A percentile compares a stretch with the other conserved stretches of the same genome.
Evolutionary conservation across 2,329 filamentous ascomycete genomes (phyloP).

Genomic region (Dactylonectria estremocensis): DNA sequence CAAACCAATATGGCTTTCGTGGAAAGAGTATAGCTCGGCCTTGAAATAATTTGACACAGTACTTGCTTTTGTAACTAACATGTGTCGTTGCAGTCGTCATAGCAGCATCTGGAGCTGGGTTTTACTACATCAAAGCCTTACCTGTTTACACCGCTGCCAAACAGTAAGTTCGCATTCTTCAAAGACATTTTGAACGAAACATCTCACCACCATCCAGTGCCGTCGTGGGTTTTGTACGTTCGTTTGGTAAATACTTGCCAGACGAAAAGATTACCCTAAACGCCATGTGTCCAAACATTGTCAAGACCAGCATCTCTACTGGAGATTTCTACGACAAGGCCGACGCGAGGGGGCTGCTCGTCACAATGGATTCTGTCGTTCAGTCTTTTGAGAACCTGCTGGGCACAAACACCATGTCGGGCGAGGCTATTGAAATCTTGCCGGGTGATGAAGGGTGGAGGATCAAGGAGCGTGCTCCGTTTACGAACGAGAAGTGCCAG

Average conservation of each 20-base stretch:
- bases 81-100: not conserved
- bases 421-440: conserved; percentile 18
- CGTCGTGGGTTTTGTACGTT: conserved; percentile 17
- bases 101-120: conserved; percentile 11
- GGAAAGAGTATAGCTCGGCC: not conserved
- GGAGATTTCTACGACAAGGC: conserved; percentile 20
- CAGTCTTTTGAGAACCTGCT: conserved; percentile 10
- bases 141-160: conserved; percentile 18
- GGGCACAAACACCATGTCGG: conserved; percentile 2
- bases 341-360: conserved; percentile 3
- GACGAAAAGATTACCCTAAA: conserved; percentile 18
- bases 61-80: not conserved
- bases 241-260: conserved; percentile 17
- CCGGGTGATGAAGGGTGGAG: conserved; percentile 13
- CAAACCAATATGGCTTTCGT: conserved; percentile 9
- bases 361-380: not conserved
- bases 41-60: not conserved
- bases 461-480: conserved; percentile 14
- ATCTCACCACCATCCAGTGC: conserved; percentile 3
- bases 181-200: not conserved
- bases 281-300: conserved; percentile 19
- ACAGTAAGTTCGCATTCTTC: conserved; percentile 7
- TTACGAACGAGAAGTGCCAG: conserved; percentile 13
- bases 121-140: conserved; percentile 13
- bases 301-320: conserved; percentile 14